Evolutionary conservation across 179 eudicot species (phyloP).

Genomic region (Drosera spatulata): DNA sequence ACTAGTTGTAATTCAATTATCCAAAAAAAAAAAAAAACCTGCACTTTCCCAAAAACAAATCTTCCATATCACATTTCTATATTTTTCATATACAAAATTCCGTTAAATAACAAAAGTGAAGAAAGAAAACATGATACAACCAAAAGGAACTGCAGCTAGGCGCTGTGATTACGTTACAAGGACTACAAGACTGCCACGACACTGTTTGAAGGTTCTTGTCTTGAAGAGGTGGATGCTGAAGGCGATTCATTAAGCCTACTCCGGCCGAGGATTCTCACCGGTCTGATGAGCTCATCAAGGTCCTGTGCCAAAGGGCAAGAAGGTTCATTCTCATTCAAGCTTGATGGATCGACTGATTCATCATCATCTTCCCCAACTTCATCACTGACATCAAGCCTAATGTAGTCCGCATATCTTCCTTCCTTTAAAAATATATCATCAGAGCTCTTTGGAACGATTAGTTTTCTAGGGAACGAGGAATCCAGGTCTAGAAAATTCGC

Average conservation of each 20-base stretch:
- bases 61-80: too few species aligned
- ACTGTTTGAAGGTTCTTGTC: too few species aligned
- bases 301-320: constrained; percentile 11
- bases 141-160: too few species aligned
- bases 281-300: constrained; percentile 29
- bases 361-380: constrained; percentile 24
- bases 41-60: too few species aligned
- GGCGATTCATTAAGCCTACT: neutral
- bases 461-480: constrained; percentile 18
- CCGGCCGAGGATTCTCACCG: constrained; percentile 12
- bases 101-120: too few species aligned
- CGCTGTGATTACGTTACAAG: too few species aligned
- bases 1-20: too few species aligned
- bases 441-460: constrained; percentile 14
- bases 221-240: neutral
- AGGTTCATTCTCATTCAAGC: constrained; percentile 1
- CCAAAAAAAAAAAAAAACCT: too few species aligned
- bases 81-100: too few species aligned
- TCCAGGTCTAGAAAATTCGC: constrained; percentile 16
- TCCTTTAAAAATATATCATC: constrained; percentile 21
- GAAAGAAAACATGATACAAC: too few species aligned
- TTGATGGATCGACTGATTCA: constrained; percentile 4
- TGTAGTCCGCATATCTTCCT: constrained; percentile 59
- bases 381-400: constrained; percentile 47
- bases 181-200: too few species aligned